A percentile compares a stretch with the other conserved stretches of the same genome.
phyloP scores from a whole-genome alignment of 192 early-diverging fungal genomes.

The Cetraspora pellucida region DNA sequence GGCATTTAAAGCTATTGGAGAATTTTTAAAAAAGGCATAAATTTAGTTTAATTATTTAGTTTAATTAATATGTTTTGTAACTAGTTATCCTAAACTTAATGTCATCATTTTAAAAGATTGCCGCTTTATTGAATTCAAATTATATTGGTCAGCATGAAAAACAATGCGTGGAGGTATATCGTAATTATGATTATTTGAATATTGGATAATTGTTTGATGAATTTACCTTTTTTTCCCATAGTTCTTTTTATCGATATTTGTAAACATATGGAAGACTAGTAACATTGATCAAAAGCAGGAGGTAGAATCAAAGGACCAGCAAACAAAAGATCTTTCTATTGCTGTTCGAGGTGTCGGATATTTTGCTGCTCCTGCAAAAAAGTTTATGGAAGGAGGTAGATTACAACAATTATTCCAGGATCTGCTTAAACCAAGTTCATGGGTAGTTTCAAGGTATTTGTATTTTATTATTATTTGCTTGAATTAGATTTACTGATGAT shows the following conservation, averaged over 20 bases:
- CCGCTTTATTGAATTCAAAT: neutral
- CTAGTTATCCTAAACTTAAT: neutral
- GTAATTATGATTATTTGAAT: neutral
- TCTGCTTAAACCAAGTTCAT: slow-evolving; percentile 54
- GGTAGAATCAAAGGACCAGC: slow-evolving; percentile 30
- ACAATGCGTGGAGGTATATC: neutral
- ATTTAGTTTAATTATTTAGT: neutral
- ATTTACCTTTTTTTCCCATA: slow-evolving; percentile 19
- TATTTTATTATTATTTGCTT: neutral
- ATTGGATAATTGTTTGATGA: neutral
- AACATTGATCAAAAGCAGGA: slow-evolving; percentile 40
- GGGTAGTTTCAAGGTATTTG: slow-evolving; percentile 58
- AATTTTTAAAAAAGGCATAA: slow-evolving; percentile 41
- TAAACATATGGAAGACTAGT: slow-evolving; percentile 22
- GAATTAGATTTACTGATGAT: neutral
- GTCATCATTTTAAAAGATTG: neutral
- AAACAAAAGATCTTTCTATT: slow-evolving; percentile 57
- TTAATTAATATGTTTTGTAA: neutral
- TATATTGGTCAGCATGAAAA: neutral
- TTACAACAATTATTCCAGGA: slow-evolving; percentile 48
- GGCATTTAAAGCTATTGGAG: slow-evolving; percentile 2
- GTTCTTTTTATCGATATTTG: slow-evolving; percentile 56
- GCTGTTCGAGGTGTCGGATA: slow-evolving; percentile 73
- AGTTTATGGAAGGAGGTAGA: slow-evolving; percentile 47
- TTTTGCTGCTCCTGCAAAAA: slow-evolving; percentile 61